Conservation (phyloP, 208 protist species). For the Trypanosoma conorhini region DNA sequence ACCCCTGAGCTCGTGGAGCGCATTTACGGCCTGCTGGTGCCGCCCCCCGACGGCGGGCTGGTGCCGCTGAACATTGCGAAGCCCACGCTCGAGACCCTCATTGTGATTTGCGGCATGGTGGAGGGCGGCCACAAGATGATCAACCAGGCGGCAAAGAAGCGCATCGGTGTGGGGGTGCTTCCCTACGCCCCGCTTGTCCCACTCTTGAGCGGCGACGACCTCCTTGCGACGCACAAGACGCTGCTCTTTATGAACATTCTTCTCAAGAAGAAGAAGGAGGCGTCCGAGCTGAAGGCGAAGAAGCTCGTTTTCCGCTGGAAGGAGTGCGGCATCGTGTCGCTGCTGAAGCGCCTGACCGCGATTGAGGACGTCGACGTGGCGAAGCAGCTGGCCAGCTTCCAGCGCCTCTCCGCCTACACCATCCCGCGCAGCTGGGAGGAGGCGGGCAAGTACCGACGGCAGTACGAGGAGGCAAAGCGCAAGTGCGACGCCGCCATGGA, state of each 20-base stretch:
- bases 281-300: slow-evolving; percentile 30
- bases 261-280: slow-evolving; percentile 32
- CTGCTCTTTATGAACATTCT: slow-evolving; percentile 46
- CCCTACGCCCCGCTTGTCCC: slow-evolving; percentile 35
- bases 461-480: slow-evolving; percentile 29
- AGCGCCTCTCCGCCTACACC: slow-evolving; percentile 30
- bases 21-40: slow-evolving; percentile 36
- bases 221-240: slow-evolving; percentile 31
- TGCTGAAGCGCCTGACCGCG: slow-evolving; percentile 28
- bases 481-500: slow-evolving; percentile 31
- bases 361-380: slow-evolving; percentile 35
- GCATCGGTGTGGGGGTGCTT: slow-evolving; percentile 22
- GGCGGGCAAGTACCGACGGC: slow-evolving; percentile 30
- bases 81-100: slow-evolving; percentile 41
- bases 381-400: slow-evolving; percentile 31
- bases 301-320: slow-evolving; percentile 39
- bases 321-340: slow-evolving; percentile 27
- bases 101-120: slow-evolving; percentile 36
- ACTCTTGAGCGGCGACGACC: slow-evolving; percentile 27
- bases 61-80: slow-evolving; percentile 35
- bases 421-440: slow-evolving; percentile 40
- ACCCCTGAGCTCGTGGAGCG: slow-evolving; percentile 34
- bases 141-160: slow-evolving; percentile 34
- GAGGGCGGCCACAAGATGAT: slow-evolving; percentile 35
- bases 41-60: slow-evolving; percentile 14